These are phyloP conservation scores for Phytophthora sp. DNA, from an alignment of 352 stramenopile genomes.

Conservation along the genomic window DNA sequence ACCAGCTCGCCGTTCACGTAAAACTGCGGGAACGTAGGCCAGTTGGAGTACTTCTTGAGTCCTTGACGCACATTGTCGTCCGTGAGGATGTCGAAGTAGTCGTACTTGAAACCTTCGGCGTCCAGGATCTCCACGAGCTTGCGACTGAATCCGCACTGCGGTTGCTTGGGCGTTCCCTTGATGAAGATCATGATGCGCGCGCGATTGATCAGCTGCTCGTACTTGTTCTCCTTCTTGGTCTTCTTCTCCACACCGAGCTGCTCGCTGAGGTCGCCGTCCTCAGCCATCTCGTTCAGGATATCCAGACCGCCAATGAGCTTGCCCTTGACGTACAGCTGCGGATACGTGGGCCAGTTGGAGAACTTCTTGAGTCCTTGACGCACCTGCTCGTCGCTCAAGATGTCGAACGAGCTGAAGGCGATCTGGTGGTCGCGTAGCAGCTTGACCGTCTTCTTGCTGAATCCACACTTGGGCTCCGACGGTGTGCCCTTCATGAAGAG, in stretches of 20 bases:
- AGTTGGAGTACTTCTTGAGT: constrained; percentile 98
- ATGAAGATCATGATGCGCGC: constrained; percentile 98
- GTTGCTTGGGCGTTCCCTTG: constrained; percentile 93
- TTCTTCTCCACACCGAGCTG: constrained; percentile 92
- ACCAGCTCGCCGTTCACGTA: constrained; percentile 98
- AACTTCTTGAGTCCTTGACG: constrained; percentile 96
- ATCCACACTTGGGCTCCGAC: constrained; percentile 91
- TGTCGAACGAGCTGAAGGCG: constrained; percentile 95
- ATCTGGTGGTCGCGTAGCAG: constrained; percentile 91
- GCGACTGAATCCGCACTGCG: constrained; percentile 96
- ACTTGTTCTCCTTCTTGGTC: constrained; percentile 85
- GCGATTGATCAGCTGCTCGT: constrained; percentile 90
- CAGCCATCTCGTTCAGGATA: constrained; percentile 95
- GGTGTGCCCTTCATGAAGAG: constrained; percentile 97
- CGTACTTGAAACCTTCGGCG: constrained; percentile 91
- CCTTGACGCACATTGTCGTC: constrained; percentile 97
- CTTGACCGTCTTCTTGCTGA: constrained; percentile 94
- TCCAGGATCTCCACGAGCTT: constrained; percentile 95
- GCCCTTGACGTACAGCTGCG: constrained; percentile 96
- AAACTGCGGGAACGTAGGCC: constrained; percentile 98
- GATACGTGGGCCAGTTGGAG: constrained; percentile 98
- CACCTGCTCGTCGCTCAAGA: constrained; percentile 93
- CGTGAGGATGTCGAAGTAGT: constrained; percentile 97
- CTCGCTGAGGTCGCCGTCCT: constrained; percentile 89
- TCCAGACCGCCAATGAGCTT: constrained; percentile 94